phyloP scores from a whole-genome alignment of 106 monocot species.

The Agapanthus africanus region DNA sequence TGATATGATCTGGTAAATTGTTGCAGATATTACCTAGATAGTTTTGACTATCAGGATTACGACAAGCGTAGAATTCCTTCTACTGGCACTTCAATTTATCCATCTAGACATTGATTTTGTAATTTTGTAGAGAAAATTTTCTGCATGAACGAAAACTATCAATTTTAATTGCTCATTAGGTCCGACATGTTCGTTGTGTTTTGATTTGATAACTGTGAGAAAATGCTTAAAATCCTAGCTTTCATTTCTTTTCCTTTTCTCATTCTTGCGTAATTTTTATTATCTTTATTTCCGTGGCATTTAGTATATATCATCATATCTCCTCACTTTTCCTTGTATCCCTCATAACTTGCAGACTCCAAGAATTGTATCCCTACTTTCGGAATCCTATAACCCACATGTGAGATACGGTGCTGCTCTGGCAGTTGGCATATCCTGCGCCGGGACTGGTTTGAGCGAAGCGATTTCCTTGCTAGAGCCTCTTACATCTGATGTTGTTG shows the following conservation, averaged over 20 bases:
- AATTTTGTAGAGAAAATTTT: not conserved
- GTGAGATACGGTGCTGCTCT: slow-evolving; percentile 97
- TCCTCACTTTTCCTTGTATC: not conserved
- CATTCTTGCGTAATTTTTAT: not conserved
- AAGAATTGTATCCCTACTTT: slow-evolving; percentile 93
- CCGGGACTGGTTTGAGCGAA: slow-evolving; percentile 80
- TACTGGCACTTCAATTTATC: not conserved
- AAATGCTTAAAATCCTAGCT: no score
- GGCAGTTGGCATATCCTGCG: slow-evolving; percentile 97
- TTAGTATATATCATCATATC: no score
- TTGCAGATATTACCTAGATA: no score
- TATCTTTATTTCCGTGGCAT: not conserved
- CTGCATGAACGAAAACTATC: not conserved
- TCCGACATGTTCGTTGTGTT: not conserved
- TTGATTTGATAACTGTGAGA: no score
- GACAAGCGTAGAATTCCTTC: not conserved
- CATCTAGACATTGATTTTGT: not conserved
- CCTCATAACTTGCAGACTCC: slow-evolving; percentile 60
- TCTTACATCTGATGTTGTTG: slow-evolving; percentile 95
- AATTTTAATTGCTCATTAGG: not conserved
- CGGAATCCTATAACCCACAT: slow-evolving; percentile 98
- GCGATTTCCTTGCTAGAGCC: slow-evolving; percentile 98
- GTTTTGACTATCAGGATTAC: no score
- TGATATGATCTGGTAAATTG: no score
- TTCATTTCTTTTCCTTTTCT: not conserved